These are phyloP conservation scores for Candida michaelii DNA, from an alignment of 805 yeast species.

Conservation along the genomic window DNA sequence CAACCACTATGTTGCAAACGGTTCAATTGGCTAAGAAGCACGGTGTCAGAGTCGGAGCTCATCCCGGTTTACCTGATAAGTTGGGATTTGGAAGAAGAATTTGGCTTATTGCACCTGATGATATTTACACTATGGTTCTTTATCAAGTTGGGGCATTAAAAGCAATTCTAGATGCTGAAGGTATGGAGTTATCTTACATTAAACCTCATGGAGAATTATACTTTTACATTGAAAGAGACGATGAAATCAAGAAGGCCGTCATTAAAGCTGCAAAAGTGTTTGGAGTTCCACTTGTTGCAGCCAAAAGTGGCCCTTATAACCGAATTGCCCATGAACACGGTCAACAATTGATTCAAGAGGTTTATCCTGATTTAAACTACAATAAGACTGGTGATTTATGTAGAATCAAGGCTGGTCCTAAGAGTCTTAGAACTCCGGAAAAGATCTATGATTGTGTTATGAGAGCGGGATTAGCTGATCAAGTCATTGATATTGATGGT, in stretches of 20 bases:
- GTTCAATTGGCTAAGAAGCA: slow-evolving; percentile 33
- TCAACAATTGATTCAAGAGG: slow-evolving; percentile 36
- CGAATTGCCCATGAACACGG: slow-evolving; percentile 28
- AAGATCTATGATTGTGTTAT: slow-evolving; percentile 26
- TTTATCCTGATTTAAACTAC: slow-evolving; percentile 37
- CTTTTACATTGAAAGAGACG: slow-evolving; percentile 35
- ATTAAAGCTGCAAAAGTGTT: slow-evolving; percentile 34
- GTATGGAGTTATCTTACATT: slow-evolving; percentile 29
- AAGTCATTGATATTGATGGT: slow-evolving; percentile 21
- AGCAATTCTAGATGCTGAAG: slow-evolving; percentile 36
- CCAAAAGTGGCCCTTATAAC: slow-evolving; percentile 29
- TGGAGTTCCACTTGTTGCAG: slow-evolving; percentile 37
- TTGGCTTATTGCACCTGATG: slow-evolving; percentile 36
- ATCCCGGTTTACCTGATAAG: slow-evolving; percentile 40
- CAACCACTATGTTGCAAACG: slow-evolving; percentile 33
- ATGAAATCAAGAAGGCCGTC: slow-evolving; percentile 35
- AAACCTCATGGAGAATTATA: slow-evolving; percentile 42
- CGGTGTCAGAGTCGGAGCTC: slow-evolving; percentile 38
- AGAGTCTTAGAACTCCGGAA: slow-evolving; percentile 29
- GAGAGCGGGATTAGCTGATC: slow-evolving; percentile 25
- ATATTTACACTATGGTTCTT: slow-evolving; percentile 32
- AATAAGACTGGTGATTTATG: slow-evolving; percentile 26
- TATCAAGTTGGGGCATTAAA: slow-evolving; percentile 42
- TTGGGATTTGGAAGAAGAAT: slow-evolving; percentile 41
- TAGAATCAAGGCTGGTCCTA: slow-evolving; percentile 24